Evolutionary conservation across 2,329 filamentous ascomycete species (phyloP), one percentile per base, ranked within the genome.

Genomic region (Pseudogymnoascus sp.): DNA sequence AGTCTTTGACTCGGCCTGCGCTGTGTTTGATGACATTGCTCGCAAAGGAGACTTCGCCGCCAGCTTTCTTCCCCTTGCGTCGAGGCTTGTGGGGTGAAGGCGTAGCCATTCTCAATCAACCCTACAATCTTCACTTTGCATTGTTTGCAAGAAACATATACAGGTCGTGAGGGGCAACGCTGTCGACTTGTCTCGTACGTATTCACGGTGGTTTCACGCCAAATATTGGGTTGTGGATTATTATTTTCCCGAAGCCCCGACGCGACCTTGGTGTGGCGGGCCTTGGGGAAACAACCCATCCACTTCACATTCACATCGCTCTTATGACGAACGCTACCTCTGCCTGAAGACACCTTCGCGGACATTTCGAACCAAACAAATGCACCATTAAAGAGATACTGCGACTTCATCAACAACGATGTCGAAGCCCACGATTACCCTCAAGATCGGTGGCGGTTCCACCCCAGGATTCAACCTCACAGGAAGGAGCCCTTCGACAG

Each of bases 81-180:
- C 84, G 77, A 59, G 84, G 79, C 72, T 86, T 87, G 70, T 85
- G 84, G 61, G 83, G 79, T 65, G 82, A 79, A 66, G 82, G 77
- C 68, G 78, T 74, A 61, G 77, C 34, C 59, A 60, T 60, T 38
- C 21, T 60, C 59, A 40, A 38, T 60, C n/a, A 40, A 11, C 25
- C 11, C 36, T 25, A 36, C 36, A 60, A 60, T 38, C 36, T 60
- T 16, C 38, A 60, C 34, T 60, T 38, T 34, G 59, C 59, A 60
- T 60, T 40, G 38, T 60, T 60, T 56, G 49, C 49, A 18, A 34
- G 23, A 21, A 56, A 56, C n/a, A 21, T 21, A 34, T 21, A 36
- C 28, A 56, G 16, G 49, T 34, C 14, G 28, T 34, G 49, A 56
- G 49, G 28, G n/a, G 28, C 28, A 34, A 56, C 36, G 49, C 49